Conservation (phyloP, 495 filamentous ascomycete species). For the Recurvomyces mirabilis region DNA sequence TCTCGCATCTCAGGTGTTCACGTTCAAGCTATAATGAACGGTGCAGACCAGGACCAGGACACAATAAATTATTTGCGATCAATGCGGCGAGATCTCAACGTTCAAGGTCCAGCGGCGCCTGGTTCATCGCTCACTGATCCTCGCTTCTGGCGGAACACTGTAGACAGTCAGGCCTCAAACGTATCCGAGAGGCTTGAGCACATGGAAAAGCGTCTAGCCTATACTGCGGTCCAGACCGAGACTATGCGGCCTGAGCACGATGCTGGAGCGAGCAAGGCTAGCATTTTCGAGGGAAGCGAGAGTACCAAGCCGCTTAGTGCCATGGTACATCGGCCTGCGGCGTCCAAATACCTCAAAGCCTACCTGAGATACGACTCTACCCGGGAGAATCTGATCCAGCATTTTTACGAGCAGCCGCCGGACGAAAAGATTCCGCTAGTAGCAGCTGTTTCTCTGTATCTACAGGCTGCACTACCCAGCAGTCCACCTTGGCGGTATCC, state of each 20-base stretch:
- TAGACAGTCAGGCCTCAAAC: background rate
- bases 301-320: background rate
- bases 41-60: background rate
- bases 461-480: background rate
- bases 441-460: background rate
- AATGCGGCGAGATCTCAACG: background rate
- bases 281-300: background rate
- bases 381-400: background rate
- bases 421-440: background rate
- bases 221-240: background rate
- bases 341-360: background rate
- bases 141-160: background rate
- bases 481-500: background rate
- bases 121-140: background rate
- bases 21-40: slow-evolving; percentile 2
- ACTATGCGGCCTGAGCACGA: background rate
- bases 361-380: background rate
- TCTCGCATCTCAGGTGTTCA: background rate
- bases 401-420: background rate
- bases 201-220: background rate
- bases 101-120: background rate
- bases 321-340: background rate
- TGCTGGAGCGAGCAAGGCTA: background rate
- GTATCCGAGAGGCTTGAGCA: background rate
- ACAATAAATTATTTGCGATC: background rate